Base-by-base conservation (phyloP, 192 early-diverging fungal genomes). In the Podila epicladia region DNA sequence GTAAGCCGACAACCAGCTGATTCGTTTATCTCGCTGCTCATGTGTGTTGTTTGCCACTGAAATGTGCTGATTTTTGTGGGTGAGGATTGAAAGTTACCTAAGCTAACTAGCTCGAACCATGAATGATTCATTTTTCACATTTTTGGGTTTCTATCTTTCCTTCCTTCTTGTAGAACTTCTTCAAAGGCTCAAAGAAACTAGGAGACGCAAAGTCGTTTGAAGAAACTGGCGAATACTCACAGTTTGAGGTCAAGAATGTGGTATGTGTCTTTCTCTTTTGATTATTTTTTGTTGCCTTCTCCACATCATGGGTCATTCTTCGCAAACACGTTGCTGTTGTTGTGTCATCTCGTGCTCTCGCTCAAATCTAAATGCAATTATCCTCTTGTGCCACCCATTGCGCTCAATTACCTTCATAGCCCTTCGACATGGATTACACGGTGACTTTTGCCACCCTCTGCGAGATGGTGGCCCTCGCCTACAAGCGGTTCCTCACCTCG, bases 381-480 rank as follows among this genome's bases (percentile, higher is more conserved):
- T 45, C 41, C 3, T 45, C 15, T 45, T 45, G 41, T 45, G 13
- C 41, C 41, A 45, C 41, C 41, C 38, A 41, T 12, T 45, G 12
- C 41, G 17, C 11, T 17, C 7, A 15, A 45, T 12, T 12, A 45
- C 2, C 4, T 24, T 45, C 3, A 48, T 75, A 75, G 73, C 73
- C 73, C 17, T 75, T 75, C n/a, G 73, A 75, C 20, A 69, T 75
- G 73, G 73, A 75, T 45, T 75, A 75, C 24, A 64, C 49, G 3
- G 51, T 75, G 20, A 37, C 67, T 5, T 75, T 75, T 53, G 65
- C 61, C 11, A 64, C 73, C n/a, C 60, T 75, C 28, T 64, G 73
- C 33, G 73, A 75, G 9, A 63, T 75, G 59, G 58, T 75, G 26
- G 60, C 67, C 17, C 17, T 63, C 28, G 66, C 67, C 24, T 75